Conservation (phyloP, 73 alveolate species). For the Effrenium voratum region DNA sequence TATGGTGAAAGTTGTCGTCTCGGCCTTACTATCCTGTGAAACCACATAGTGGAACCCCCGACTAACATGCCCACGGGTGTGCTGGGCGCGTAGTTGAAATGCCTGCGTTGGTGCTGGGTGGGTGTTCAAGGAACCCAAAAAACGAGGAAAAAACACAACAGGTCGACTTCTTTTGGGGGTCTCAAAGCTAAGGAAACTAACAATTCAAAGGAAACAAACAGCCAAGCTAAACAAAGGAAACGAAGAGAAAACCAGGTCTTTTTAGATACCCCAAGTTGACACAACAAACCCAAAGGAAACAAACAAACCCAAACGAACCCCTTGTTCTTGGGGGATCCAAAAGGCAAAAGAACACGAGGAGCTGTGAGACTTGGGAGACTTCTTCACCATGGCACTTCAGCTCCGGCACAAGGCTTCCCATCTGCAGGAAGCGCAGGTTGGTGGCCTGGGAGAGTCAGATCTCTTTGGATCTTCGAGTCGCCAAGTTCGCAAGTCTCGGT, state of each 20-base stretch:
- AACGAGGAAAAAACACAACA: too few species aligned
- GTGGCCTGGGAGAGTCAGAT: background rate
- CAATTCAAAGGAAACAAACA: background rate
- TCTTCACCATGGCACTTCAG: constrained; percentile 28
- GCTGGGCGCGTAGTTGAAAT: too few species aligned
- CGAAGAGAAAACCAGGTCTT: too few species aligned
- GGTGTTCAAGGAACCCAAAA: too few species aligned
- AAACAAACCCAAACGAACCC: background rate
- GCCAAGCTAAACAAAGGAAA: background rate
- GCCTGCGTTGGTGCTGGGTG: too few species aligned
- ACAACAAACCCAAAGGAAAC: background rate
- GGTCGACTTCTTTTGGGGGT: too few species aligned
- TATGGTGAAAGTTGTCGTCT: too few species aligned
- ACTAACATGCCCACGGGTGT: too few species aligned
- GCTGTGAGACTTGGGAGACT: background rate
- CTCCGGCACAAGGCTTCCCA: constrained; percentile 19
- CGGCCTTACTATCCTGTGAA: too few species aligned
- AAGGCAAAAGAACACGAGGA: background rate
- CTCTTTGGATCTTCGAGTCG: too few species aligned
- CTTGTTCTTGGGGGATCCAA: background rate
- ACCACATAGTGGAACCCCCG: too few species aligned
- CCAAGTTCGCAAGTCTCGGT: too few species aligned
- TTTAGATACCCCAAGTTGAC: background rate
- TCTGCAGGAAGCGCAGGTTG: constrained; percentile 43
- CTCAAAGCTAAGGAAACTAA: background rate